phyloP scores from a whole-genome alignment of 257 asterid genomes.

The Solanum pinnatisectum region DNA sequence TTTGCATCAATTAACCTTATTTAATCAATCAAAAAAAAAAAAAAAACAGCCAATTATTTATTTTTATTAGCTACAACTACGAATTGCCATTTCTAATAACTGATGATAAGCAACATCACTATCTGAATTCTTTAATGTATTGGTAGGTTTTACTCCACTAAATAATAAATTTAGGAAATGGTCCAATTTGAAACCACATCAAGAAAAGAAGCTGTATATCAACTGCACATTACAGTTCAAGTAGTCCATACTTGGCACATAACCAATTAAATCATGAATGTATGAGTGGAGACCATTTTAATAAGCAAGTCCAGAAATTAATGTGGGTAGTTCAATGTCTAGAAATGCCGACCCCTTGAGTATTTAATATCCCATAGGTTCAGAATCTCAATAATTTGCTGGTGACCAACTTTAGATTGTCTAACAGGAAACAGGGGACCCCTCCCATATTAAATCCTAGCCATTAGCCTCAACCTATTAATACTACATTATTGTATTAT shows the following conservation, averaged over 20 bases:
- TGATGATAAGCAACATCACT: neutral
- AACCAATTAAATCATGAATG: neutral
- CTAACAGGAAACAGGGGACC: constrained; percentile 30
- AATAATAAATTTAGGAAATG: neutral
- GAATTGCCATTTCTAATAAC: neutral
- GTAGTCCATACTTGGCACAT: neutral
- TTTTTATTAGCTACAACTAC: neutral
- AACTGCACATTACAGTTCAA: neutral
- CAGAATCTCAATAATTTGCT: constrained; percentile 10
- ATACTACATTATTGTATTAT: neutral
- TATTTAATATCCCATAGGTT: constrained; percentile 12
- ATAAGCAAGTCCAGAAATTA: constrained; percentile 6
- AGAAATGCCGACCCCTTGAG: constrained; percentile 15
- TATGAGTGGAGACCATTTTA: neutral
- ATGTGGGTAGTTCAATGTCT: constrained; percentile 28
- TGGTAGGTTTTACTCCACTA: neutral
- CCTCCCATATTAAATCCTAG: constrained; percentile 10
- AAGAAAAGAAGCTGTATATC: neutral
- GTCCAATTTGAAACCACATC: neutral
- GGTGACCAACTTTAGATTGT: constrained; percentile 29
- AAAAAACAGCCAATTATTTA: neutral
- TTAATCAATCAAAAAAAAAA: too few relatives aligned
- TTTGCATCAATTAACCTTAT: neutral
- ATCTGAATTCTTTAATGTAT: neutral
- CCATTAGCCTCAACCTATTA: neutral